A percentile compares a stretch with the other conserved stretches of the same genome.
phyloP scores from a whole-genome alignment of 176 grass and related monocot species.

The Themeda triandra region DNA sequence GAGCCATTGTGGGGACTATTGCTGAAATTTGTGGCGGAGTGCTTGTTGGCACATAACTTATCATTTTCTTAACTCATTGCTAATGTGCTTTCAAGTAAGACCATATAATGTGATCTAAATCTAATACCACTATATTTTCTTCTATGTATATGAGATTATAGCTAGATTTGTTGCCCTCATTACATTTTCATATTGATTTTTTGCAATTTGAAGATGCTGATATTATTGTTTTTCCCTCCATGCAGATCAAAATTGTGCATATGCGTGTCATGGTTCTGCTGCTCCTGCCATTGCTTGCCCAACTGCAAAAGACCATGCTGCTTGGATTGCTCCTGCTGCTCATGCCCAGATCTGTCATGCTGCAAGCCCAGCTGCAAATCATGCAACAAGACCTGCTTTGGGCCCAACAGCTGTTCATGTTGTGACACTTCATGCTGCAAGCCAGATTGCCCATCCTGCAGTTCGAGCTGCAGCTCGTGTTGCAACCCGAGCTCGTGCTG shows the following conservation, averaged over 20 bases:
- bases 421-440: not conserved
- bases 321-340: conserved; percentile 36
- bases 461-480: conserved; percentile 23
- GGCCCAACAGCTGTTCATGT: not conserved
- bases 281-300: conserved; percentile 21
- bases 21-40: not conserved
- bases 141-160: not conserved
- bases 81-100: not conserved
- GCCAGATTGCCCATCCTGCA: conserved; percentile 8
- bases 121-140: not conserved
- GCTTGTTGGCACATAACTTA: not conserved
- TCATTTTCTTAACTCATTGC: not conserved
- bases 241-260: conserved; percentile 49
- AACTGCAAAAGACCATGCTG: conserved; percentile 19
- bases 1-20: not conserved
- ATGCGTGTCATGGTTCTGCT: conserved; percentile 44
- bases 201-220: not conserved
- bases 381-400: conserved; percentile 13
- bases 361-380: conserved; percentile 29
- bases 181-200: not conserved
- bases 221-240: not conserved
- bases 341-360: conserved; percentile 25
- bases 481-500: not conserved
- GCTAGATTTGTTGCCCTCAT: not conserved
- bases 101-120: not conserved